Evolutionary conservation across 2,329 filamentous ascomycete species (phyloP).

Genomic region (Neoarthrinium moseri): DNA sequence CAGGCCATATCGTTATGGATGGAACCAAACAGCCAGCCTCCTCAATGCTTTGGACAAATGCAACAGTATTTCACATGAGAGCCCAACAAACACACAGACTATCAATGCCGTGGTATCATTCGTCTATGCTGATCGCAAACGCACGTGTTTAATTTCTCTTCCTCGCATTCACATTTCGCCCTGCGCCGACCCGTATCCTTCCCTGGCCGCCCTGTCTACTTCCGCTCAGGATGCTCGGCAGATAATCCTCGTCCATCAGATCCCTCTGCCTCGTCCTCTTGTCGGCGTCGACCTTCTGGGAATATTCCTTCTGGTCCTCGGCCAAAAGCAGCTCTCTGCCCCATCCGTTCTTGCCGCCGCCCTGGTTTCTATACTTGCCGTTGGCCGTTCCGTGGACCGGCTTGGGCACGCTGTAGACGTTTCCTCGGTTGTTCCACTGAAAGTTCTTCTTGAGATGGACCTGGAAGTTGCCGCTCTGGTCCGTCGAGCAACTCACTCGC

Average conservation of each 20-base stretch:
- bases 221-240: conserved; percentile 82
- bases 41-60: no score
- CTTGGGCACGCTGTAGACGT: conserved; percentile 91
- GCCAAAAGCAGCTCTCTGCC: conserved; percentile 79
- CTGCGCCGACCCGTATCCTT: conserved; percentile 78
- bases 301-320: conserved; percentile 95
- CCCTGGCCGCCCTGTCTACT: conserved; percentile 64
- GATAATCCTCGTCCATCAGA: conserved; percentile 92
- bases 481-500: conserved; percentile 81
- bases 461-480: conserved; percentile 75
- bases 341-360: conserved; percentile 85
- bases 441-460: conserved; percentile 92
- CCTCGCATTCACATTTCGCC: conserved; percentile 80
- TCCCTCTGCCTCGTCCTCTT: conserved; percentile 71
- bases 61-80: no score
- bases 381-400: conserved; percentile 78
- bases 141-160: conserved; percentile 42
- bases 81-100: neutral
- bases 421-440: conserved; percentile 92
- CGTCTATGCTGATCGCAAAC: conserved; percentile 21
- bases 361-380: conserved; percentile 64
- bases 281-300: conserved; percentile 61
- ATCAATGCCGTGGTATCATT: conserved; percentile 14
- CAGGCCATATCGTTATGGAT: no score
- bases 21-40: no score